phyloP scores from a whole-genome alignment of 345 rosid genomes.

The Pistacia integerrima region DNA sequence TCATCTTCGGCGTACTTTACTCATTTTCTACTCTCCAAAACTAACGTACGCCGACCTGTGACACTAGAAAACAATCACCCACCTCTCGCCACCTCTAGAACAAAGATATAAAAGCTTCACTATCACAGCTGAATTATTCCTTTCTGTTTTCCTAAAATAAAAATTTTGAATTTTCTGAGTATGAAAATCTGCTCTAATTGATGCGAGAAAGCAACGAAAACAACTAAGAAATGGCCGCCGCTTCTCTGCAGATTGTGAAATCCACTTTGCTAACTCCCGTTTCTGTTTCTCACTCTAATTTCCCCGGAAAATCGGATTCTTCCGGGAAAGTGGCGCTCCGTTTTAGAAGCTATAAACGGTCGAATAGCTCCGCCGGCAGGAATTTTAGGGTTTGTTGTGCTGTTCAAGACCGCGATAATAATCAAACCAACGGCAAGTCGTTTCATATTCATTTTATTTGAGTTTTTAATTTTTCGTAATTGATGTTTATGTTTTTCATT shows the following conservation, averaged over 20 bases:
- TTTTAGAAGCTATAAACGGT: slow-evolving; percentile 28
- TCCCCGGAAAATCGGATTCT: slow-evolving; percentile 37
- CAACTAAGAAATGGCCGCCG: slow-evolving; percentile 46
- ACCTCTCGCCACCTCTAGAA: slow-evolving; percentile 9
- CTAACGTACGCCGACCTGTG: slow-evolving; percentile 32
- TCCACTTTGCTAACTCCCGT: slow-evolving; percentile 42
- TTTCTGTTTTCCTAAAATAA: neutral
- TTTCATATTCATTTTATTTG: neutral
- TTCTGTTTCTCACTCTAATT: slow-evolving; percentile 47
- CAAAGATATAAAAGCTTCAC: neutral
- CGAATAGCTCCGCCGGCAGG: slow-evolving; percentile 18
- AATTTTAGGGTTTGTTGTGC: slow-evolving; percentile 48
- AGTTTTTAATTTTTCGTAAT: neutral
- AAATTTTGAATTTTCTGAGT: neutral
- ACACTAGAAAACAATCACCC: slow-evolving; percentile 9
- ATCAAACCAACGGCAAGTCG: slow-evolving; percentile 60
- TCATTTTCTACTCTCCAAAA: neutral
- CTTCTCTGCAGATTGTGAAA: slow-evolving; percentile 47
- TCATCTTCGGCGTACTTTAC: slow-evolving; percentile 34
- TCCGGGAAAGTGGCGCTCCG: slow-evolving; percentile 33
- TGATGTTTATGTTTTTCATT: neutral
- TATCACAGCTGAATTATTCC: neutral
- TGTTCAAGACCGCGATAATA: slow-evolving; percentile 52
- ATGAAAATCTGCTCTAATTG: slow-evolving; percentile 16
- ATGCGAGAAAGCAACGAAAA: slow-evolving; percentile 31